These are phyloP conservation scores for Kluyveromyces sp. DNA, from an alignment of 1,139 yeast genomes.

Conservation along the genomic window DNA sequence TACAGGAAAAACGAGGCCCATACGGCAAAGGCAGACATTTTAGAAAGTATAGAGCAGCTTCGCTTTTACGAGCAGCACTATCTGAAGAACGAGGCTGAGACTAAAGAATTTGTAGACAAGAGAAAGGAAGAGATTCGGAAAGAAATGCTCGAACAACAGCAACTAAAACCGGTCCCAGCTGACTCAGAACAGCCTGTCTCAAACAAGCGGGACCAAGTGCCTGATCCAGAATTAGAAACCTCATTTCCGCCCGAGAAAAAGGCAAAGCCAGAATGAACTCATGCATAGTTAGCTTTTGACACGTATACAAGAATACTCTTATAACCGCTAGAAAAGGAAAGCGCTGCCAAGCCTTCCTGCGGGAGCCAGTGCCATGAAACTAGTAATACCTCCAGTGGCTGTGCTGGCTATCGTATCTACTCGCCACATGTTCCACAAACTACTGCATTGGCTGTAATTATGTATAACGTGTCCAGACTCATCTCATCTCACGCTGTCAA, in stretches of 20 bases:
- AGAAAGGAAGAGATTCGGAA: conserved; percentile 2
- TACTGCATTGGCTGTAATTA: background rate
- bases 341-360: no score
- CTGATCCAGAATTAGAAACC: background rate
- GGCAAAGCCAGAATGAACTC: background rate
- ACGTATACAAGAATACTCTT: background rate
- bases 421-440: no score
- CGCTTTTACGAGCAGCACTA: conserved; percentile 71
- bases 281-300: background rate
- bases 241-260: background rate
- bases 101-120: conserved; percentile 19
- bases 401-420: no score
- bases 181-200: no score
- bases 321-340: no score
- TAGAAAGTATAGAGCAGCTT: conserved; percentile 81
- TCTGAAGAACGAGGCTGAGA: conserved; percentile 32
- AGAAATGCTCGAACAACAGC: background rate
- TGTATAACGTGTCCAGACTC: background rate
- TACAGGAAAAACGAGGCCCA: conserved; percentile 68
- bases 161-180: background rate
- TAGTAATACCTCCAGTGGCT: no score
- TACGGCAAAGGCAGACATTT: conserved; percentile 81
- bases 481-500: background rate
- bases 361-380: no score
- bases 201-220: background rate